A percentile compares a stretch with the other conserved stretches of the same genome.
Evolutionary conservation across 2,329 filamentous ascomycete species (phyloP).

Genomic region (Diaporthe velutina): DNA sequence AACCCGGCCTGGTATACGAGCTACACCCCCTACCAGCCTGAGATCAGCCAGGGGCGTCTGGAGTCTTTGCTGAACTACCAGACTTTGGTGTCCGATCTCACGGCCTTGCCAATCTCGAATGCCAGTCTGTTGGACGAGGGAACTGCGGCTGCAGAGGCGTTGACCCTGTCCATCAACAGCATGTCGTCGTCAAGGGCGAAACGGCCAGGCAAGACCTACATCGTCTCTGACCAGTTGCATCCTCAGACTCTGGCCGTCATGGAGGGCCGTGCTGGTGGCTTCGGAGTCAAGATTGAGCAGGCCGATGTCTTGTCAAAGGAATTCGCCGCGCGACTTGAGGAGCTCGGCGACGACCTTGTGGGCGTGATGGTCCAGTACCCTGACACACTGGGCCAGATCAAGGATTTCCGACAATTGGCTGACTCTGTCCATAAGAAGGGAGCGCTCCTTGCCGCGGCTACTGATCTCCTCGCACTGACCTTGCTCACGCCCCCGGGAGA

Average conservation of each 20-base stretch:
- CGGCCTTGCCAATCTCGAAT: constrained; percentile 88
- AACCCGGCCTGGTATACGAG: constrained; percentile 98
- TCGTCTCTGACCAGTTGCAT: constrained; percentile 86
- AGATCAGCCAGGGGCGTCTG: constrained; percentile 94
- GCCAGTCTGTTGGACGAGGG: constrained; percentile 92
- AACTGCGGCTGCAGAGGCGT: constrained; percentile 93
- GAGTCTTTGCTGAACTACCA: constrained; percentile 97
- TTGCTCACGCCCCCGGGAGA: constrained; percentile 90
- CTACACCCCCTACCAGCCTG: constrained; percentile 96
- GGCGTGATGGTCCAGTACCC: constrained; percentile 97
- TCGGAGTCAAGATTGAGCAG: constrained; percentile 83
- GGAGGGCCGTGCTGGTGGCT: constrained; percentile 88
- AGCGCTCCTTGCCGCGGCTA: constrained; percentile 87
- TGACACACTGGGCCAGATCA: constrained; percentile 85
- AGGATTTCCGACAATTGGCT: constrained; percentile 80
- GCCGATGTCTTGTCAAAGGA: constrained; percentile 78
- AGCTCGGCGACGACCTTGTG: constrained; percentile 83
- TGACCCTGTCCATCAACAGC: constrained; percentile 90
- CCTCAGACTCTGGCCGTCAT: constrained; percentile 89
- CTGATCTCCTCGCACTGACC: constrained; percentile 89
- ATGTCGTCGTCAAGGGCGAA: constrained; percentile 80
- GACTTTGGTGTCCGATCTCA: constrained; percentile 90
- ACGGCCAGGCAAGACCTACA: constrained; percentile 81
- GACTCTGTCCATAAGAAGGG: constrained; percentile 83
- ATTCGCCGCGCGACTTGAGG: constrained; percentile 73